Evolutionary conservation across 306 rosid species (phyloP), one percentile per base, ranked within the genome.

Genomic region (Cucurbita pepo): DNA sequence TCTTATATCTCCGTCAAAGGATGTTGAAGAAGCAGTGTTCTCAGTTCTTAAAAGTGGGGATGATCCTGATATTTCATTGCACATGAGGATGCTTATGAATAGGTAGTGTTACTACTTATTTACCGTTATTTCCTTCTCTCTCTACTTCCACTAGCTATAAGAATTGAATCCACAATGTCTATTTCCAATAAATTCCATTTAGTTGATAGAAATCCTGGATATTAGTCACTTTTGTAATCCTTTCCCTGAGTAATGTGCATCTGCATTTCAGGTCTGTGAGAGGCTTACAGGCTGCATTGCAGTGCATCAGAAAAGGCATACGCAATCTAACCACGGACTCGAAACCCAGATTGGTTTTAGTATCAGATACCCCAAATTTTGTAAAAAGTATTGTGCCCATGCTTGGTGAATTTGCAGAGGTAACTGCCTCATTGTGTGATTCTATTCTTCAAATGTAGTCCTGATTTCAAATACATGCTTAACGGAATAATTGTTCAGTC

Each of bases 61-160:
- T 60, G 89, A 89, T 73, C 98, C 98, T 78, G 97, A 94, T 84
- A 84, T 94, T 75, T 63, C 97, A 10, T 77, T 94, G 87, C 98
- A 94, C 80, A 87, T 87, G 98, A 89, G 98, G 79, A 90, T 94
- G 98, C 94, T 90, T 72, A 86, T 85, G 90, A 94, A 89, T 74
- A 87, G 83, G 98, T 94, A 80, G 96, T 87, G 81, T 60, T 47
- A 52, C 79, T 48, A 74, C 48, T 47, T 15, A 38, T 38, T 12
- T 30, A 74, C 36, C 58, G 50, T 40, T 63, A n/a, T 41, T 63
- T 63, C 50, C 52, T 40, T 40, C 70, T 41, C 15, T 40, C 51
- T 63, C 51, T 62, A 41, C 70, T 63, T 48, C 70, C 50, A 40
- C 70, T 18, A 64, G 53, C 71, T 64, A n/a, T 64, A 57, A 57